Evolutionary conservation across 139 green algal genomes (phyloP).

Genomic region (Haematococcus sp.): DNA sequence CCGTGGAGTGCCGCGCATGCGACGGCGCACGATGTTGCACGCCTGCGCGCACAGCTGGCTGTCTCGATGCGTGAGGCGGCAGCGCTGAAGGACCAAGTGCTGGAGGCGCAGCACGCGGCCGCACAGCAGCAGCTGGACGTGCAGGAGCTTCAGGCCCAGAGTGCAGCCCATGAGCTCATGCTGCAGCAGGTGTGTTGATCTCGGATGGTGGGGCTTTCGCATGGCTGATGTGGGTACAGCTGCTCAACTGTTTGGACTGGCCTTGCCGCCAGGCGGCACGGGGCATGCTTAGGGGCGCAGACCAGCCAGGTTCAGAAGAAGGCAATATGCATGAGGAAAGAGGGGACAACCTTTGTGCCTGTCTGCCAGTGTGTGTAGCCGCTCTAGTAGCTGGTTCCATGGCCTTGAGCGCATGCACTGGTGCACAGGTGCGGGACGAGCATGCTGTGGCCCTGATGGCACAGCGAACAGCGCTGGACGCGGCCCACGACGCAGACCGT

Average conservation of each 20-base stretch:
- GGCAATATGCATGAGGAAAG: no score
- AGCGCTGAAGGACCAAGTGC: constrained; percentile 1
- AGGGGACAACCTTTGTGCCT: no score
- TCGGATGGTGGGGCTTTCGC: no score
- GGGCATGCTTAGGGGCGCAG: no score
- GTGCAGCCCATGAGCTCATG: constrained; percentile 33
- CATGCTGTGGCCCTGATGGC: constrained; percentile 18
- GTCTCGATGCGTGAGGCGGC: constrained; percentile 20
- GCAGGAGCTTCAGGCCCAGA: constrained; percentile 38
- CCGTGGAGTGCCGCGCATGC: not conserved
- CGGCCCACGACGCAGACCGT: constrained; percentile 36
- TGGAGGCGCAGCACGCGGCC: constrained; percentile 7
- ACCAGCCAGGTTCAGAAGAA: no score
- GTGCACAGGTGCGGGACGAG: constrained; percentile 27
- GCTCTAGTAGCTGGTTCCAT: no score
- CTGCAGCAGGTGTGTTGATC: no score
- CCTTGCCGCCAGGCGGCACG: no score
- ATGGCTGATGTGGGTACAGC: no score
- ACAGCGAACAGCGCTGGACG: constrained; percentile 25
- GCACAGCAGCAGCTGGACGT: constrained; percentile 32
- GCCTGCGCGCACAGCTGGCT: constrained; percentile 33
- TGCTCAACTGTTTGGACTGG: no score
- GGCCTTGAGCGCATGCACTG: no score
- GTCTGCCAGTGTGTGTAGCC: no score
- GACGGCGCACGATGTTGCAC: constrained; percentile 11